Percentiles rank a stretch among this genome's conserved stretches.
Conservation (phyloP, 1,139 yeast species). For the Yamadazyma songkhlaensis region DNA sequence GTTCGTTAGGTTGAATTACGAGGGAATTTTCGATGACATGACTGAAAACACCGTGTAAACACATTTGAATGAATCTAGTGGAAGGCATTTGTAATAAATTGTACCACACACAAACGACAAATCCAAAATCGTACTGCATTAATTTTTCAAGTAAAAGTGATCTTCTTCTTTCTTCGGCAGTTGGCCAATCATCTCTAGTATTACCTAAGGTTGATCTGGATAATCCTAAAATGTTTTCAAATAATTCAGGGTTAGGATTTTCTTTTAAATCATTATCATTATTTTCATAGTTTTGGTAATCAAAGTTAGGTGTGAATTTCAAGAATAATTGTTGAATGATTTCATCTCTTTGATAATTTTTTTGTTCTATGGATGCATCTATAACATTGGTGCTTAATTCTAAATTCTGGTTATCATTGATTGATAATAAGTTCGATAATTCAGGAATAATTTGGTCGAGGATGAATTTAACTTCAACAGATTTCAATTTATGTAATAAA, state of each 20-base stretch:
- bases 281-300: conserved; percentile 22
- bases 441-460: conserved; percentile 71
- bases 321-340: conserved; percentile 57
- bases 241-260: conserved; percentile 36
- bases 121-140: conserved; percentile 60
- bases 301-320: conserved; percentile 55
- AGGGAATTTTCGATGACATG: conserved; percentile 74
- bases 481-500: conserved; percentile 57
- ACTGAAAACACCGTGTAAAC: conserved; percentile 84
- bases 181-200: conserved; percentile 86
- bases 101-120: conserved; percentile 57
- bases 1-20: conserved; percentile 34
- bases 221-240: conserved; percentile 64
- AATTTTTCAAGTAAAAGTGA: conserved; percentile 71
- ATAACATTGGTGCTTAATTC: conserved; percentile 69
- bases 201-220: conserved; percentile 74
- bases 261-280: conserved; percentile 23
- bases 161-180: conserved; percentile 84
- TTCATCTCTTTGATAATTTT: conserved; percentile 62
- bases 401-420: conserved; percentile 52
- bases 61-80: conserved; percentile 64
- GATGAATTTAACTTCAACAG: conserved; percentile 58
- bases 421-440: conserved; percentile 55
- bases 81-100: conserved; percentile 59
- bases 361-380: conserved; percentile 61